Base-by-base conservation (phyloP, 1,139 yeast species). In the Fermentozyma sake region DNA sequence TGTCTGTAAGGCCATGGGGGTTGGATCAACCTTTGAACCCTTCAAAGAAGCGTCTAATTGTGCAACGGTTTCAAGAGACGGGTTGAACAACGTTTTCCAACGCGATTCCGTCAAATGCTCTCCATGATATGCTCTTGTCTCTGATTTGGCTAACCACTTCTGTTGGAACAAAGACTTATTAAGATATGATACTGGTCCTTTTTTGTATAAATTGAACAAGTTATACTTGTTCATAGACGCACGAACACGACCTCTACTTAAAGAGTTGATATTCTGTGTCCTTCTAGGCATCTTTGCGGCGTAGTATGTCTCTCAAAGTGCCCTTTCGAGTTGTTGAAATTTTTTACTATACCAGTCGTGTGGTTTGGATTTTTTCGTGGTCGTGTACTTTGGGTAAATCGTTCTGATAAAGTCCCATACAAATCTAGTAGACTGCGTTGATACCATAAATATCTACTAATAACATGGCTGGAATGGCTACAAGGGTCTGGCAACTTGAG, bases 121-220 rank as follows among this genome's bases (percentile, higher is more conserved):
- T 43, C 98, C 98, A 53, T 91, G 98, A 55, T 91, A 91, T 2
- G 93, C 82, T 60, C 98, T 75, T 4, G 97, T 80, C 52, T 87
- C 96, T 49, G 80, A 81, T 55, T 93, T 91, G 30, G 96, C 81
- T 7, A 70, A 61, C 89, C 95, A 91, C 60, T 87, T 86, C 57
- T 89, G 96, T 59, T 87, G 96, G 60, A 71, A 91, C 33, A 85
- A 60, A 10, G 87, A 73, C 48, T 72, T 75, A 7, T 76, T 71
- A 33, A 67, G 45, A 48, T 67, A 73, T 32, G 61, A 66, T 17
- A 72, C 60, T 28, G 65, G 64, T 21, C 76, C 71, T 47, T 82
- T 80, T 55, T 80, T 81, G 60, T 76, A 80, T 38, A 89, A 61
- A 50, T 91, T 91, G 75, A 84, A 91, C 56, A 91, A 65, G 56